These are phyloP conservation scores for Onygena corvina DNA, from an alignment of 2,329 filamentous ascomycete species.

Conservation along the genomic window DNA sequence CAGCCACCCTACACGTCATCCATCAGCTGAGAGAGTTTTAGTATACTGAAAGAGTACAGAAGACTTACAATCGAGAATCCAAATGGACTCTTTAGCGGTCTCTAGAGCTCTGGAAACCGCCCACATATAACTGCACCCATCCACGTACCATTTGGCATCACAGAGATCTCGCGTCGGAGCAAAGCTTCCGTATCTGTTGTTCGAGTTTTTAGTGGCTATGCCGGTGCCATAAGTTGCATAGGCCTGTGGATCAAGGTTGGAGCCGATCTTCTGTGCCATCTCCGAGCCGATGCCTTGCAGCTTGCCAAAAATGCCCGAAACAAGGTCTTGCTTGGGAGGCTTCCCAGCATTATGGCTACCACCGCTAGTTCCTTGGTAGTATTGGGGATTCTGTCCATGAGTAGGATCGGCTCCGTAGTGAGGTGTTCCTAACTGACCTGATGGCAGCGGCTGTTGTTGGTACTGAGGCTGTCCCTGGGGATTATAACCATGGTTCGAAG, in stretches of 20 bases:
- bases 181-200: slow-evolving; percentile 75
- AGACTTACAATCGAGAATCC: slow-evolving; percentile 79
- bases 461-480: background rate
- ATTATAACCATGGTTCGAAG: slow-evolving; percentile 13
- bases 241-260: slow-evolving; percentile 37
- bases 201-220: slow-evolving; percentile 50
- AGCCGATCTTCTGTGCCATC: slow-evolving; percentile 40
- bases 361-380: slow-evolving; percentile 16
- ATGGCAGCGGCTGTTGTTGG: slow-evolving; percentile 9
- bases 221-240: slow-evolving; percentile 33
- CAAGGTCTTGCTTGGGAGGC: slow-evolving; percentile 26
- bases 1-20: slow-evolving; percentile 64
- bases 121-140: slow-evolving; percentile 91
- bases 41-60: slow-evolving; percentile 32
- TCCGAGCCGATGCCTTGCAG: slow-evolving; percentile 42
- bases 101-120: slow-evolving; percentile 86
- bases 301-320: slow-evolving; percentile 43
- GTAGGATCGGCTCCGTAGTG: slow-evolving; percentile 17
- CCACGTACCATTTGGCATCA: slow-evolving; percentile 91
- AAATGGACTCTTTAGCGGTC: slow-evolving; percentile 80
- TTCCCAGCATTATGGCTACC: slow-evolving; percentile 21
- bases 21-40: slow-evolving; percentile 43
- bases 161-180: slow-evolving; percentile 80
- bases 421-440: slow-evolving; percentile 10
- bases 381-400: slow-evolving; percentile 21